phyloP scores from a whole-genome alignment of 371 early-diverging fungal species.

The Mucor indicus region DNA sequence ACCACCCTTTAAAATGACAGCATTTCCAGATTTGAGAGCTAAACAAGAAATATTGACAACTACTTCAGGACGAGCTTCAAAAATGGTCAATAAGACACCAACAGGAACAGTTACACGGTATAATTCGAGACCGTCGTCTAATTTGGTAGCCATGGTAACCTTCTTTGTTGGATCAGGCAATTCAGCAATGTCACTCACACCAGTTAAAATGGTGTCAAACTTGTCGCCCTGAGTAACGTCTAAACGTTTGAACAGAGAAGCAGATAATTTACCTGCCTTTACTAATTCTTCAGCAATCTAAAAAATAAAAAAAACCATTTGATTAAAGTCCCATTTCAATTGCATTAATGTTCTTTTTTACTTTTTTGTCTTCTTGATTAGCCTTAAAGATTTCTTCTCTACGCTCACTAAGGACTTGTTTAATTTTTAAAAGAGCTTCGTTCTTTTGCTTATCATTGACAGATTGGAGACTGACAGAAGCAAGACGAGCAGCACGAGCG shows the following conservation, averaged over 20 bases:
- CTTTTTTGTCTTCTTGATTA: conserved; percentile 81
- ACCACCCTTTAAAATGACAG: conserved; percentile 95
- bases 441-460: conserved; percentile 76
- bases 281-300: conserved; percentile 71
- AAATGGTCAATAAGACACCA: conserved; percentile 93
- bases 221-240: conserved; percentile 86
- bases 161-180: conserved; percentile 84
- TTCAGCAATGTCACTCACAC: conserved; percentile 83
- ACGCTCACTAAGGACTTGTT: conserved; percentile 65
- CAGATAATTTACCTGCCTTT: conserved; percentile 69
- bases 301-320: not conserved
- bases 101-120: conserved; percentile 91
- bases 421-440: conserved; percentile 72
- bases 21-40: conserved; percentile 94
- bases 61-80: conserved; percentile 98
- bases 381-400: conserved; percentile 74
- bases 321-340: too few species aligned
- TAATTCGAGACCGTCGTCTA: conserved; percentile 82
- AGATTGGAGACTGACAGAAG: conserved; percentile 79
- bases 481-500: conserved; percentile 74
- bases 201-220: conserved; percentile 82
- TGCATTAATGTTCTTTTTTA: conserved; percentile 12
- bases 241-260: conserved; percentile 84
- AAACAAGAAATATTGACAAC: conserved; percentile 95
- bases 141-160: conserved; percentile 72